Percentiles rank a stretch among this genome's conserved stretches.
These are phyloP conservation scores for Metschnikowia shivogae DNA, from an alignment of 805 yeast genomes.

Conservation along the genomic window DNA sequence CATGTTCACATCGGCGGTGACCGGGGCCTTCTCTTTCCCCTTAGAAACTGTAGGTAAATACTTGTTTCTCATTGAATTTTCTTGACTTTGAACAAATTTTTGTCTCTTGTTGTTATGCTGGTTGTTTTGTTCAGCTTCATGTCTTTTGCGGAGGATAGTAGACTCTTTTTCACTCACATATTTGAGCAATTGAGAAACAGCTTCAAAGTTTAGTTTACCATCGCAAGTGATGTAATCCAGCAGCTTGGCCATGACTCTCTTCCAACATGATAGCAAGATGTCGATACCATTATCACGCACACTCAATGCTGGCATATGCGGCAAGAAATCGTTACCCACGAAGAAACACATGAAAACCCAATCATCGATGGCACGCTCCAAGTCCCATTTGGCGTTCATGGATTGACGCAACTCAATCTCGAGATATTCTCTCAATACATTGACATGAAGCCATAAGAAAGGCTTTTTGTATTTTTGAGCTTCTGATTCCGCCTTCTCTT, in stretches of 20 bases:
- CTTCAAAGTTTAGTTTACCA: conserved; percentile 70
- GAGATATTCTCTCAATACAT: conserved; percentile 81
- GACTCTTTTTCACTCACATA: conserved; percentile 72
- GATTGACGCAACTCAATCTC: conserved; percentile 77
- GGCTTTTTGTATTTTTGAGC: conserved; percentile 63
- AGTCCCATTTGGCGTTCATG: conserved; percentile 69
- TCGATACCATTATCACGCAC: conserved; percentile 95
- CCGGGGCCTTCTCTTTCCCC: conserved; percentile 75
- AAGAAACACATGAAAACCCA: conserved; percentile 99
- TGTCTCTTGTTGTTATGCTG: conserved; percentile 63
- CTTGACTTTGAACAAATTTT: conserved; percentile 45
- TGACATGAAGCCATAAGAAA: conserved; percentile 89
- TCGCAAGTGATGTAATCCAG: conserved; percentile 84
- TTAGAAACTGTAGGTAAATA: conserved; percentile 53
- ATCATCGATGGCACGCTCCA: conserved; percentile 95
- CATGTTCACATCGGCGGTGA: conserved; percentile 62
- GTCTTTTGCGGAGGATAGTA: conserved; percentile 66
- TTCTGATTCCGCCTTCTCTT: conserved; percentile 42
- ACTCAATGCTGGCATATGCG: conserved; percentile 91
- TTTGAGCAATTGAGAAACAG: conserved; percentile 68
- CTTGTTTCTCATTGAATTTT: conserved; percentile 40
- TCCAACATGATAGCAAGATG: conserved; percentile 78
- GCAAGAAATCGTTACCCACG: conserved; percentile 97
- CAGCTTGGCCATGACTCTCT: conserved; percentile 58
- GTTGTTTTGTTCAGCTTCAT: conserved; percentile 64